Evolutionary conservation across 2,329 filamentous ascomycete genomes (phyloP).

Genomic region (Ophiostoma novo-ulmi): DNA sequence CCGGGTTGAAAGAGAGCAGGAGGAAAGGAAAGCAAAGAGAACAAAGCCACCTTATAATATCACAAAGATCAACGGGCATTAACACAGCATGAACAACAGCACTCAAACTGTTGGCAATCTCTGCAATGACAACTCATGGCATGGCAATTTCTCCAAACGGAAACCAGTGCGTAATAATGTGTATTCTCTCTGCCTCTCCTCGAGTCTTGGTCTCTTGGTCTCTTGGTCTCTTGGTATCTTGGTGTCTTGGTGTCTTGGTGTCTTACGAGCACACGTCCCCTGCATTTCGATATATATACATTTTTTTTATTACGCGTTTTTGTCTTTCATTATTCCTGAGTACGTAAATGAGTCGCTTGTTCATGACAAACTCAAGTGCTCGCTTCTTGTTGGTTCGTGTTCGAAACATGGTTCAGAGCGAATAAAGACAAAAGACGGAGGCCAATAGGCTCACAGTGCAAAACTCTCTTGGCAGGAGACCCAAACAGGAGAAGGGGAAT

Average conservation of each 20-base stretch:
- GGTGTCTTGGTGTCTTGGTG: no score
- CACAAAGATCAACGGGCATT: not conserved
- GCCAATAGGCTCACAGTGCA: not conserved
- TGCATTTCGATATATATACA: not conserved
- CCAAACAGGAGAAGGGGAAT: slow-evolving; percentile 6
- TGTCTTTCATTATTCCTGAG: not conserved
- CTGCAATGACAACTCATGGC: not conserved
- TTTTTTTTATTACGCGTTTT: not conserved
- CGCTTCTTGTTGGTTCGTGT: slow-evolving; percentile 1
- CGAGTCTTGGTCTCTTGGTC: not conserved
- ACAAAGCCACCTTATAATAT: not conserved
- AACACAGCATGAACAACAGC: not conserved
- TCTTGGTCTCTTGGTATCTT: not conserved
- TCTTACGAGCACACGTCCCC: slow-evolving; percentile 3
- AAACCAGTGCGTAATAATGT: not conserved
- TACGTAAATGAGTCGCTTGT: not conserved
- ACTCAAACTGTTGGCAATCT: not conserved
- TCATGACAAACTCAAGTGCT: not conserved
- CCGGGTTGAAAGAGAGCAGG: not conserved
- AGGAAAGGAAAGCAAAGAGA: not conserved
- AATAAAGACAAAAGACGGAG: not conserved
- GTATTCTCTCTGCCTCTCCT: not conserved
- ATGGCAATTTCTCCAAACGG: not conserved
- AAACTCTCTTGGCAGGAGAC: not conserved
- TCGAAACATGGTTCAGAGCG: not conserved